Conservation (phyloP, 257 asterid genomes). For the Datura wrightii region DNA sequence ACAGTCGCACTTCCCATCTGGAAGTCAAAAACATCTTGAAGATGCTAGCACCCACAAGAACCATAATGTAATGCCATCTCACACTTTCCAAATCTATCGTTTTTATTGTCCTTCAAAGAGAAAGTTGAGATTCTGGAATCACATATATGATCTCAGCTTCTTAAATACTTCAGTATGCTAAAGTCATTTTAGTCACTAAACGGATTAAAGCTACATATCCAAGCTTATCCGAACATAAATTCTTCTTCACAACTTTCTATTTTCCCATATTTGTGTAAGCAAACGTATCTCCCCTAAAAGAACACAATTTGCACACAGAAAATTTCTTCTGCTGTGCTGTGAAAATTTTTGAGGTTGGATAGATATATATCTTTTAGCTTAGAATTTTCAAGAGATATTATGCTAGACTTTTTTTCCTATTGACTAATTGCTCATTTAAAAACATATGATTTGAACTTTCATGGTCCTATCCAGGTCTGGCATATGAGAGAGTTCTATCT, state of each 20-base stretch:
- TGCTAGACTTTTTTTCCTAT: not conserved
- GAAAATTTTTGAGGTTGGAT: too few species aligned
- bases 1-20: too few species aligned
- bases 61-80: not conserved
- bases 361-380: not conserved
- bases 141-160: not conserved
- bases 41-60: not conserved
- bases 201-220: not conserved
- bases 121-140: not conserved
- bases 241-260: not conserved
- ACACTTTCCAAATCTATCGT: not conserved
- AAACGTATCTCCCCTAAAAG: not conserved
- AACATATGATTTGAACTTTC: not conserved
- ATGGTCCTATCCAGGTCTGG: not conserved
- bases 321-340: not conserved
- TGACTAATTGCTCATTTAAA: not conserved
- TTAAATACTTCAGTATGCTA: not conserved
- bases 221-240: not conserved
- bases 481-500: not conserved
- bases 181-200: not conserved
- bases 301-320: not conserved
- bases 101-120: not conserved
- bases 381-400: not conserved
- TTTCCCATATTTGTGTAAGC: not conserved
- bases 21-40: too few species aligned